phyloP scores from a whole-genome alignment of 306 rosid species.

The Nissolia schottii region DNA sequence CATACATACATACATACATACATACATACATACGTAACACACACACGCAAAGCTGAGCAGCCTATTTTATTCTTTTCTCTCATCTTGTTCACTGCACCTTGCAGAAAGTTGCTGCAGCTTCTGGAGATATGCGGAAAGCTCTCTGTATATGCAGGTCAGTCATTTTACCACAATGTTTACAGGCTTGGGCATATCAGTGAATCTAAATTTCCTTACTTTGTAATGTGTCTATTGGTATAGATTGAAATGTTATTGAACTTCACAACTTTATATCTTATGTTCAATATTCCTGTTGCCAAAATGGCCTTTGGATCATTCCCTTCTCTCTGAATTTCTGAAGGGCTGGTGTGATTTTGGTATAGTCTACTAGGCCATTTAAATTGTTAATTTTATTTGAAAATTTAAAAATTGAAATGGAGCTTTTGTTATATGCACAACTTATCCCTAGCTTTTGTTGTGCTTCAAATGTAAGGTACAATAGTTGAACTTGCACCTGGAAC shows the following conservation, averaged over 20 bases:
- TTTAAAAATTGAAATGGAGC: neutral
- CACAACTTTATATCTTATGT: neutral
- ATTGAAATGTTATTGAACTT: neutral
- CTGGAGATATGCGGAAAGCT: conserved; percentile 97
- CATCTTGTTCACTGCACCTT: neutral
- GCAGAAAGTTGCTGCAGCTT: conserved; percentile 95
- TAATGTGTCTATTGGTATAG: neutral
- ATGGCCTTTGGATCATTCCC: neutral
- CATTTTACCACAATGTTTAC: neutral
- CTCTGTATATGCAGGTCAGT: conserved; percentile 79
- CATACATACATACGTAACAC: too few species aligned
- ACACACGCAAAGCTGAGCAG: neutral
- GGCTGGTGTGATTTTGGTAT: neutral
- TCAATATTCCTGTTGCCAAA: neutral
- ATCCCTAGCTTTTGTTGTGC: neutral
- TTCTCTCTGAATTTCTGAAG: neutral
- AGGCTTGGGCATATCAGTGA: neutral
- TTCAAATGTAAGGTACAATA: neutral
- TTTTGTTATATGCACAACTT: neutral
- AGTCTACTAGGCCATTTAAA: neutral
- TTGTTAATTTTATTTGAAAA: neutral
- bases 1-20: too few species aligned
- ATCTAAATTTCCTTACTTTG: neutral
- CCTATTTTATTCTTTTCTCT: neutral
- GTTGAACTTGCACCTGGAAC: neutral